A percentile compares a stretch with the other conserved stretches of the same genome.
phyloP scores from a whole-genome alignment of 2,329 filamentous ascomycete genomes.

The Hypoxylon sp. region DNA sequence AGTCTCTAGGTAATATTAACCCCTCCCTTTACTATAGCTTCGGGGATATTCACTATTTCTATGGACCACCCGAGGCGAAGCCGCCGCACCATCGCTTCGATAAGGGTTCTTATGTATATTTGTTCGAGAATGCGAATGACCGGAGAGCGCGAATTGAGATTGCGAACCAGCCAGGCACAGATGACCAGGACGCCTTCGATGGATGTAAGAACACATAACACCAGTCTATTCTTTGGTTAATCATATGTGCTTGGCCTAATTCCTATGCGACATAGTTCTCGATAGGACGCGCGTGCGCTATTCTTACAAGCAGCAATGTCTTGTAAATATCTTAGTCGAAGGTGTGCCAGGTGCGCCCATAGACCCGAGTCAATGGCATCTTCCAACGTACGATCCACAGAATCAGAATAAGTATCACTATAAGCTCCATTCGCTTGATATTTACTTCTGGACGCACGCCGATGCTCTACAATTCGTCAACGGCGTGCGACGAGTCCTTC shows the following conservation, averaged over 20 bases:
- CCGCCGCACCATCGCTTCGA: slow-evolving; percentile 86
- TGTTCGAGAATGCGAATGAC: slow-evolving; percentile 80
- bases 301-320: slow-evolving; percentile 80
- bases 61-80: slow-evolving; percentile 74
- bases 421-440: slow-evolving; percentile 79
- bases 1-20: slow-evolving; percentile 48
- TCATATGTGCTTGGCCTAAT: slow-evolving; percentile 22
- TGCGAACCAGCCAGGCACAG: slow-evolving; percentile 80
- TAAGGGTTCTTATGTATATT: slow-evolving; percentile 83
- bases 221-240: neutral
- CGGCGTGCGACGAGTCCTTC: slow-evolving; percentile 75
- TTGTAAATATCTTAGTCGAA: slow-evolving; percentile 77
- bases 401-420: slow-evolving; percentile 87
- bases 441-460: slow-evolving; percentile 84
- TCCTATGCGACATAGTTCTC: slow-evolving; percentile 65
- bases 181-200: slow-evolving; percentile 84
- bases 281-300: slow-evolving; percentile 76
- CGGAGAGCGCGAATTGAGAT: slow-evolving; percentile 80
- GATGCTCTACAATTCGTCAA: slow-evolving; percentile 81
- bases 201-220: slow-evolving; percentile 71
- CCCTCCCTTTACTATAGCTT: slow-evolving; percentile 67
- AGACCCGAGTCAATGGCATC: slow-evolving; percentile 77
- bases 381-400: slow-evolving; percentile 78
- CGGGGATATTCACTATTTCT: slow-evolving; percentile 84
- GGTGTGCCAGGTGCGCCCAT: slow-evolving; percentile 56